Evolutionary conservation across 345 rosid species (phyloP), one percentile per base, ranked within the genome.

Genomic region (Psidium guajava): DNA sequence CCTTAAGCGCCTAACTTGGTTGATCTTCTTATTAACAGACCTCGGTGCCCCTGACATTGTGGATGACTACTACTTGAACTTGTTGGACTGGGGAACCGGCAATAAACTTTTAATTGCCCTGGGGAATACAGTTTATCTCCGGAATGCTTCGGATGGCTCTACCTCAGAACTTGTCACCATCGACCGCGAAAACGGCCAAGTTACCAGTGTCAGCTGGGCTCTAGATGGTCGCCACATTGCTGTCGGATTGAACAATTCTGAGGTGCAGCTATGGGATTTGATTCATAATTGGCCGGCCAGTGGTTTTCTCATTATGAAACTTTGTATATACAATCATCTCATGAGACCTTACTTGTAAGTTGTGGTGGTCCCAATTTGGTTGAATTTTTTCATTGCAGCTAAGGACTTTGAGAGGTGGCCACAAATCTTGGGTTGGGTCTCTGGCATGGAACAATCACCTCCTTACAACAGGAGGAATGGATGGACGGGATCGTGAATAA

Each of bases 151-250:
- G 1, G 52, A 88, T 28, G 87, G 89, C 81, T 90, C 92, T 20
- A 89, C 88, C 22, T 90, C 94, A 2, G 94, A 93, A 86, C 91
- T 92, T 15, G 93, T 90, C 85, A 91, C 94, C 1, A 18, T 91
- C 61, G 88, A 88, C 49, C 90, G 89, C 14, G 92, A 90, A 83
- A 47, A 54, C 20, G 92, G 92, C 25, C 94, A 92, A 1, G 87
- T 93, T 14, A 92, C 96, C 10, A 92, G 93, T 52, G 90, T 93
- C 20, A 90, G 81, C 81, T 92, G 92, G 94, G 91, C 94, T 47
- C 94, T 91, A 6, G 91, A 91, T 86, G 94, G 93, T 8, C 85
- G 86, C 7, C 83, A 86, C 27, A 84, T 93, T 50, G 95, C 92
- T 11, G 40, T 93, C 58, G 94, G 94, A 75, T 83, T 91, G 59